Percentiles rank a stretch among this genome's conserved stretches.
Conservation (phyloP, 2,329 filamentous ascomycete species). For the Pezicula neosporulosa region DNA sequence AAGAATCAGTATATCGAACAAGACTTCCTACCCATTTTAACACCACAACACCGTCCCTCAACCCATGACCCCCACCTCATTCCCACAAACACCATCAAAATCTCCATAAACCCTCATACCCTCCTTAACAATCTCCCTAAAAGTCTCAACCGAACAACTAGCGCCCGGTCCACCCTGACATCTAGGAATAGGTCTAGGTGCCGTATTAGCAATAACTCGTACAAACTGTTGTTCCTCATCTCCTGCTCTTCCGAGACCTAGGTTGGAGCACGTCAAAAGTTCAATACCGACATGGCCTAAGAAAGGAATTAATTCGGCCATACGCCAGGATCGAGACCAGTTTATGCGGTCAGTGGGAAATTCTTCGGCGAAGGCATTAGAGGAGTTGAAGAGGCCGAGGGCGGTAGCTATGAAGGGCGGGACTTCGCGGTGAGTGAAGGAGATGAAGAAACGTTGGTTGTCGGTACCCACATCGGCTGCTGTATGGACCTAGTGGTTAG, state of each 20-base stretch:
- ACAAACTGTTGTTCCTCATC: constrained; percentile 45
- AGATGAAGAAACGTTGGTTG: constrained; percentile 59
- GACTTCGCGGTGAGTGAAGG: constrained; percentile 67
- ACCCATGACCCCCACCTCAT: constrained; percentile 7
- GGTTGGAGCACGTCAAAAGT: constrained; percentile 52
- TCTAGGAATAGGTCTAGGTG: constrained; percentile 42
- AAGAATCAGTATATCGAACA: too few relatives aligned
- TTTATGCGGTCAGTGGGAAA: constrained; percentile 64
- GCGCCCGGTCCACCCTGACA: constrained; percentile 48
- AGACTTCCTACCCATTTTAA: too few relatives aligned
- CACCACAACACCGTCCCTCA: too few relatives aligned
- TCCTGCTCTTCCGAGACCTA: constrained; percentile 46
- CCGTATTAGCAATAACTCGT: constrained; percentile 47
- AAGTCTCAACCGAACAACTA: constrained; percentile 42
- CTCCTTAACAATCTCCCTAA: constrained; percentile 37
- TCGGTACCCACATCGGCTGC: constrained; percentile 19
- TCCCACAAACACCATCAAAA: constrained; percentile 25
- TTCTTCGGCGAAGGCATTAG: constrained; percentile 55
- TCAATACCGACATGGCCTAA: constrained; percentile 65
- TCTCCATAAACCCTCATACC: constrained; percentile 32
- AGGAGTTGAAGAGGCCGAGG: constrained; percentile 69
- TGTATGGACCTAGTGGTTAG: background rate
- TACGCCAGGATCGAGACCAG: constrained; percentile 59
- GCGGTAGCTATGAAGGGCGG: constrained; percentile 65
- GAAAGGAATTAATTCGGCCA: constrained; percentile 61